A percentile compares a stretch with the other conserved stretches of the same genome.
phyloP scores from a whole-genome alignment of 441 rosid genomes.

The Syzygium malaccense region DNA sequence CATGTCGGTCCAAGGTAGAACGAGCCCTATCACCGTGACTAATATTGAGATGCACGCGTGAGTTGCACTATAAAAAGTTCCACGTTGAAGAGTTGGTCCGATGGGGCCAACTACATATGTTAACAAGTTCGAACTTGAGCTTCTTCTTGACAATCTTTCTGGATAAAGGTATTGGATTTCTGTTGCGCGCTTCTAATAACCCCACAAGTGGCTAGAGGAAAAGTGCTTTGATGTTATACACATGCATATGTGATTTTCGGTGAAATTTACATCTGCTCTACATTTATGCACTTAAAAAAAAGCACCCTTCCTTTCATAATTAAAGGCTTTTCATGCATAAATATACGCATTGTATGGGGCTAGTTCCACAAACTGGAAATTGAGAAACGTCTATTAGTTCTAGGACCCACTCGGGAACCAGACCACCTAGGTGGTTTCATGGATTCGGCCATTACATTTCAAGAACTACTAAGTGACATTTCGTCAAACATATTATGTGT shows the following conservation, averaged over 20 bases:
- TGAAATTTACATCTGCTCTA: not conserved
- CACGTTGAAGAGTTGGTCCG: rapidly evolving
- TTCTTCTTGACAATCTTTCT: rapidly evolving
- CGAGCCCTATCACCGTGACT: not conserved
- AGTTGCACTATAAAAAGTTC: not conserved
- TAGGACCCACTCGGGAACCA: too few species aligned
- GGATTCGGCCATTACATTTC: too few species aligned
- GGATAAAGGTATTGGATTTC: not conserved
- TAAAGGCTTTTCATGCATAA: not conserved
- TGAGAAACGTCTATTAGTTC: too few species aligned
- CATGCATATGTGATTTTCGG: not conserved
- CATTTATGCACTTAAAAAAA: not conserved
- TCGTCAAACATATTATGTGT: too few species aligned
- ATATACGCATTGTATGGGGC: not conserved
- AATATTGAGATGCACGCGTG: not conserved
- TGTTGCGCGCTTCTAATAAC: rapidly evolving
- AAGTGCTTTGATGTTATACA: not conserved
- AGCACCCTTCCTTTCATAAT: not conserved
- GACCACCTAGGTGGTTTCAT: too few species aligned
- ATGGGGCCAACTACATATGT: rapidly evolving
- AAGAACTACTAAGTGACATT: too few species aligned
- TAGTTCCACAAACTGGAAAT: too few species aligned
- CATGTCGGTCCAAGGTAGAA: not conserved
- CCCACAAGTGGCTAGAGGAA: not conserved
- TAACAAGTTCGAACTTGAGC: not conserved